Percentiles rank a stretch among this genome's conserved stretches.
These are phyloP conservation scores for Globisporangium uncinulatum DNA, from an alignment of 352 stramenopile species.

Conservation along the genomic window DNA sequence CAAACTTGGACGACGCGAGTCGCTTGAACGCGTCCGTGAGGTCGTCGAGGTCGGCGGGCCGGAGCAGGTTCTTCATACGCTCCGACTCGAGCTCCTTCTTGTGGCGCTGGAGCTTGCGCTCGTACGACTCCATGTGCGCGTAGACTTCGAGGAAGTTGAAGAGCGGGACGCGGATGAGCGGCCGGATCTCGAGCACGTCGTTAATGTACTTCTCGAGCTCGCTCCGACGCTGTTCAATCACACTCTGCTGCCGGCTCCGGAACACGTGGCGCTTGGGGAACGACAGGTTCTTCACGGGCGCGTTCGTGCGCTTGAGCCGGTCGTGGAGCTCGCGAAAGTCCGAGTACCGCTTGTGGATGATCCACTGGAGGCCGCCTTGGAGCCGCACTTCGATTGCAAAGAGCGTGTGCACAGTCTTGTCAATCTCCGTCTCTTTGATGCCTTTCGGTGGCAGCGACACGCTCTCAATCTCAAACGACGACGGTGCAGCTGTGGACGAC, in stretches of 20 bases:
- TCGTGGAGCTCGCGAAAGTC: constrained; percentile 87
- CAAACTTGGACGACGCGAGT: constrained; percentile 79
- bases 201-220: constrained; percentile 89
- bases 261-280: constrained; percentile 88
- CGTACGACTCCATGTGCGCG: constrained; percentile 83
- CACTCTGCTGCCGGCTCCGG: constrained; percentile 73
- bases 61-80: constrained; percentile 83
- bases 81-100: constrained; percentile 86
- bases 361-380: constrained; percentile 78
- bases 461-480: constrained; percentile 82
- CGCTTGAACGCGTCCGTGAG: constrained; percentile 74
- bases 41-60: constrained; percentile 52
- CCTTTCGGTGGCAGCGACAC: constrained; percentile 59
- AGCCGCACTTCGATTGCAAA: constrained; percentile 79
- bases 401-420: constrained; percentile 76
- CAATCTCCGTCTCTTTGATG: constrained; percentile 76
- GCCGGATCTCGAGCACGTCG: constrained; percentile 73
- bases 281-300: constrained; percentile 68
- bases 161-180: constrained; percentile 77
- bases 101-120: constrained; percentile 76
- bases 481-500: constrained; percentile 28
- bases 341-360: constrained; percentile 87
- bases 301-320: constrained; percentile 70
- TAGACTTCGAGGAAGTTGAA: constrained; percentile 89
- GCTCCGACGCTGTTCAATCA: constrained; percentile 80